Conservation (phyloP, 2,329 filamentous ascomycete species). For the Sodiomyces alkalinus region DNA sequence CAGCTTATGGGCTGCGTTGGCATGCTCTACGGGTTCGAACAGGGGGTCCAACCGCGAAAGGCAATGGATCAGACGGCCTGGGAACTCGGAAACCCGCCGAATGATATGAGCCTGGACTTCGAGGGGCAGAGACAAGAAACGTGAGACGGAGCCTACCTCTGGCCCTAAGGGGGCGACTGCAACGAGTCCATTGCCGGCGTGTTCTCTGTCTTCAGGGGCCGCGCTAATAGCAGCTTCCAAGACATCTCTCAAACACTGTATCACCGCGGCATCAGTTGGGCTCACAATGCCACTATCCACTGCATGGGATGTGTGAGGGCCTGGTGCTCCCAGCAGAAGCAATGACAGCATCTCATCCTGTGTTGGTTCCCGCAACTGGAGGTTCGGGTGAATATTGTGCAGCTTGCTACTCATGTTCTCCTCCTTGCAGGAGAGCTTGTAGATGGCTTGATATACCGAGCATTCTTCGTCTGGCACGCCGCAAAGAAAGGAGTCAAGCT, state of each 20-base stretch:
- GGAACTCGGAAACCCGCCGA: conserved; percentile 18
- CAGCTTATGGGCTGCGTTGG: conserved; percentile 9
- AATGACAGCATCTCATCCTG: not conserved
- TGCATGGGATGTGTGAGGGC: no score
- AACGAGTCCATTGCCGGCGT: no score
- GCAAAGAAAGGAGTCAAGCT: not conserved
- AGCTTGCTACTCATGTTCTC: conserved; percentile 15
- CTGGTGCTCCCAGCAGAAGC: no score
- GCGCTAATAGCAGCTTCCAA: no score
- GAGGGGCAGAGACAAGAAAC: not conserved
- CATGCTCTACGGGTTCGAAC: conserved; percentile 7
- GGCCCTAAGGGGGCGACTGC: not conserved
- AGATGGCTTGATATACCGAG: conserved; percentile 10
- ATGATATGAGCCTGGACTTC: conserved; percentile 20
- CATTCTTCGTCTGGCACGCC: no score
- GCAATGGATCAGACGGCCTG: conserved; percentile 21
- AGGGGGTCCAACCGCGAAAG: conserved; percentile 27
- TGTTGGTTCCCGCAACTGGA: conserved; percentile 8
- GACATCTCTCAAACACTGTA: no score
- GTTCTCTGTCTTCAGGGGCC: no score
- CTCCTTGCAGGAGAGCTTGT: conserved; percentile 15
- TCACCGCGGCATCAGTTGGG: no score
- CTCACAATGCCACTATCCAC: no score
- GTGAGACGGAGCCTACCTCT: not conserved
- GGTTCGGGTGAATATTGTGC: conserved; percentile 13